phyloP scores from a whole-genome alignment of 2,329 filamentous ascomycete species.

The Fusarium sp. region DNA sequence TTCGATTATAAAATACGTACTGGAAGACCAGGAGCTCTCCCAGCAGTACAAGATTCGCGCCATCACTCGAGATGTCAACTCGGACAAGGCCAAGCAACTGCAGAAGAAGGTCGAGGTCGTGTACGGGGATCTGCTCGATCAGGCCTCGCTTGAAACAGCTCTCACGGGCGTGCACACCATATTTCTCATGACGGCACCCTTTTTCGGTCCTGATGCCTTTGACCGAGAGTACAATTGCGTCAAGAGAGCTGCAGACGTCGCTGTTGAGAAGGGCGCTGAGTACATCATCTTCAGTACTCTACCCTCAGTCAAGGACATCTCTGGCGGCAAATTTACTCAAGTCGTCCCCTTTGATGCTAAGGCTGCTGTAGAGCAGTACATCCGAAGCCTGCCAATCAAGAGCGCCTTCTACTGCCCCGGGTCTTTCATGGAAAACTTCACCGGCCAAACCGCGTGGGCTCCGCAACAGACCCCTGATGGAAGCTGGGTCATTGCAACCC shows the following conservation, averaged over 20 bases:
- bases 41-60: conserved; percentile 64
- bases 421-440: conserved; percentile 61
- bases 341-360: background rate
- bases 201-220: conserved; percentile 54
- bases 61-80: conserved; percentile 63
- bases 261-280: conserved; percentile 55
- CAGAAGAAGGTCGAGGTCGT: conserved; percentile 53
- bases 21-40: conserved; percentile 61
- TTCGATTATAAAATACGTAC: conserved; percentile 62
- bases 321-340: conserved; percentile 52
- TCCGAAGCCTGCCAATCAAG: conserved; percentile 62
- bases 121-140: conserved; percentile 59
- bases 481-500: conserved; percentile 46
- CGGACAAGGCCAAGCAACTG: conserved; percentile 52
- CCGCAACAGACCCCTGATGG: conserved; percentile 51
- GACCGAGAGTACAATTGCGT: conserved; percentile 56
- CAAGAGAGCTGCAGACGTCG: conserved; percentile 59
- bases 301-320: conserved; percentile 52
- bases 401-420: conserved; percentile 60
- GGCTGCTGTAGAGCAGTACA: conserved; percentile 55
- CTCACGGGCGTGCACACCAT: conserved; percentile 63
- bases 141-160: conserved; percentile 57
- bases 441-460: conserved; percentile 45
- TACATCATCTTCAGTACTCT: conserved; percentile 61
- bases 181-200: conserved; percentile 63